Conservation (phyloP, 805 yeast genomes). For the Spathaspora passalidarum region DNA sequence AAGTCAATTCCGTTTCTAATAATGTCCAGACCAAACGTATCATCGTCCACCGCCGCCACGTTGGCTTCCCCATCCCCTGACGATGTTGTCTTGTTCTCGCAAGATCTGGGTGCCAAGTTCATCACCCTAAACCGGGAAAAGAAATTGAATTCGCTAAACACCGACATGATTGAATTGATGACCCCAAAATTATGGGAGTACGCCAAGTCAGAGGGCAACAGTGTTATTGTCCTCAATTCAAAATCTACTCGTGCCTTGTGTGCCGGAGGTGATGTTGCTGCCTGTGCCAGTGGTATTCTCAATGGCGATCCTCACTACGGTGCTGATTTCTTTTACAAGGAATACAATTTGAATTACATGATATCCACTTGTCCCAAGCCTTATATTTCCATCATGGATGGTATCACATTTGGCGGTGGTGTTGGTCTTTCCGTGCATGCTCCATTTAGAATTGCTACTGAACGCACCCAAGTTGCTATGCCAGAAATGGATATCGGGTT, state of each 20-base stretch:
- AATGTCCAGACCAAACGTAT: neutral
- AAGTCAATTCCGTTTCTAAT: neutral
- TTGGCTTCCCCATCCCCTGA: neutral
- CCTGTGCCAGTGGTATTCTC: slow-evolving; percentile 62
- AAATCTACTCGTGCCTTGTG: slow-evolving; percentile 71
- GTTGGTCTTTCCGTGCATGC: slow-evolving; percentile 89
- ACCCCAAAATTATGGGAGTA: slow-evolving; percentile 74
- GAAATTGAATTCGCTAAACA: slow-evolving; percentile 82
- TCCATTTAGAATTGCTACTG: slow-evolving; percentile 92
- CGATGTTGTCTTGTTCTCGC: slow-evolving; percentile 59
- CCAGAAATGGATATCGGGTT: slow-evolving; percentile 97
- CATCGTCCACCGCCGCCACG: neutral
- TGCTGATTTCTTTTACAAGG: slow-evolving; percentile 67
- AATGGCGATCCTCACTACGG: slow-evolving; percentile 47
- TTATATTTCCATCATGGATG: slow-evolving; percentile 79
- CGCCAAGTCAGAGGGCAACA: slow-evolving; percentile 62
- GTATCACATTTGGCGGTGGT: slow-evolving; percentile 98
- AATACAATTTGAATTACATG: slow-evolving; percentile 77
- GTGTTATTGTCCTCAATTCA: slow-evolving; percentile 67
- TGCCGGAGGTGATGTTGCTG: slow-evolving; percentile 95
- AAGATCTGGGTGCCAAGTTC: slow-evolving; percentile 64
- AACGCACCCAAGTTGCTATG: slow-evolving; percentile 89
- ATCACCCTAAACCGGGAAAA: slow-evolving; percentile 74
- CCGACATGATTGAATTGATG: slow-evolving; percentile 70
- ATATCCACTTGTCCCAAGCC: slow-evolving; percentile 87